Evolutionary conservation across 805 yeast genomes (phyloP), one percentile per base, ranked within the genome.

Genomic region (Cyberlindnera sargentensis): DNA sequence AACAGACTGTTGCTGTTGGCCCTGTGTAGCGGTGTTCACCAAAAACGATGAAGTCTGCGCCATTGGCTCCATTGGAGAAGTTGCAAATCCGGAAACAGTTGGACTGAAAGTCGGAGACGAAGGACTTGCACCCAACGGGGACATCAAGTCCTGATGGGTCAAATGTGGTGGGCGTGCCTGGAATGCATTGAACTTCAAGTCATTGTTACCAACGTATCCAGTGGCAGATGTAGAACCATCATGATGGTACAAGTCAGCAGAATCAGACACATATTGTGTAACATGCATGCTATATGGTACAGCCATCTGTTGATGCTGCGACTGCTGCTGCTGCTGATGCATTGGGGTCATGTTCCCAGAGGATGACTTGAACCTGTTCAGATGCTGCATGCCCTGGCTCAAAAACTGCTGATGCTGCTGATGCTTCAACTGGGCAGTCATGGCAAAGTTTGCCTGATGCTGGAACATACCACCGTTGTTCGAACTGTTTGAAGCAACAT

Each of bases 401-500:
- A 47, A 26, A 36, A 47, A 51, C 41, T 50, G 53, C 27, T 49
- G 56, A 32, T 52, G 56, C 11, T 56, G 57, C 36, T 56, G 58
- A 33, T 56, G 60, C 36, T 52, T 52, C 40, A 52, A 38, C 40
- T 55, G 56, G 7, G 57, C 53, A 30, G 51, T 51, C 47, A 49
- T 42, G 31, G 52, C 42, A 41, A 51, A 52, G 27, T 30, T 43
- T 4, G 46, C 43, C 38, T 46, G 56, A 4, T 46, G 47, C 15
- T 43, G 46, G 32, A 41, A 31, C 39, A 34, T 20, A 31, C 34
- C 38, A 27, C 45, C 43, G 42, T 24, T 35, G 46, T 39, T 40
- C 31, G 36, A 32, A 42, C 38, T 36, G 40, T 31, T 28, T 31
- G 31, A 34, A 35, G 35, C 24, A 37, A 32, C 34, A 35, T 34